Conservation (phyloP, 805 yeast genomes). For the Schizosaccharomyces cryophilus region DNA sequence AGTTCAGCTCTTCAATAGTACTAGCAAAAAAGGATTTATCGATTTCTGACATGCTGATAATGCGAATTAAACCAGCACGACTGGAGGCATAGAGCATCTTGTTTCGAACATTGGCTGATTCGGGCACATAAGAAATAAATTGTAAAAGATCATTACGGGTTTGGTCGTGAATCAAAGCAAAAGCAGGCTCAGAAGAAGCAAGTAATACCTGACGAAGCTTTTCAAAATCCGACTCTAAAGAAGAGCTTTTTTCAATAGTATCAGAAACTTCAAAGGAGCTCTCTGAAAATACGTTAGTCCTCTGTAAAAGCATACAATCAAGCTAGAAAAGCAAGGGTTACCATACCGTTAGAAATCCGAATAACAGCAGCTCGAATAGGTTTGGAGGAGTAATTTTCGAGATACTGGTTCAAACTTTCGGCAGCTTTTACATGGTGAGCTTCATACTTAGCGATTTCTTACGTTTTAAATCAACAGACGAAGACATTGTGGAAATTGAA, state of each 20-base stretch:
- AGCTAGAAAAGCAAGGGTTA: not conserved
- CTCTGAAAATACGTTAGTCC: not conserved
- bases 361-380: not conserved
- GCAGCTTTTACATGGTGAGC: not conserved
- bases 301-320: not conserved
- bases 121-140: slow-evolving; percentile 73
- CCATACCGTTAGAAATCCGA: not conserved
- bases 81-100: slow-evolving; percentile 92
- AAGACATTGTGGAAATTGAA: not conserved
- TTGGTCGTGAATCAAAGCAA: slow-evolving; percentile 2
- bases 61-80: slow-evolving; percentile 38
- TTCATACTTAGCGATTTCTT: not conserved
- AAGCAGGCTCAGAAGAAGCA: slow-evolving; percentile 4
- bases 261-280: not conserved
- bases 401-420: not conserved
- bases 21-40: slow-evolving; percentile 30
- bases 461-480: slow-evolving; percentile 10
- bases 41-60: slow-evolving; percentile 16
- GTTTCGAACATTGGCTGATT: slow-evolving; percentile 48
- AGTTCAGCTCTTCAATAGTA: slow-evolving; percentile 28
- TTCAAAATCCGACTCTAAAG: not conserved
- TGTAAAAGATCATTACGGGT: slow-evolving; percentile 15
- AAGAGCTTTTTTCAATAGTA: not conserved
- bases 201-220: slow-evolving; percentile 4
- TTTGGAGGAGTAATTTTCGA: not conserved